A percentile compares a stretch with the other conserved stretches of the same genome.
These are phyloP conservation scores for Claviceps citrina DNA, from an alignment of 2,329 filamentous ascomycete species.

Conservation along the genomic window DNA sequence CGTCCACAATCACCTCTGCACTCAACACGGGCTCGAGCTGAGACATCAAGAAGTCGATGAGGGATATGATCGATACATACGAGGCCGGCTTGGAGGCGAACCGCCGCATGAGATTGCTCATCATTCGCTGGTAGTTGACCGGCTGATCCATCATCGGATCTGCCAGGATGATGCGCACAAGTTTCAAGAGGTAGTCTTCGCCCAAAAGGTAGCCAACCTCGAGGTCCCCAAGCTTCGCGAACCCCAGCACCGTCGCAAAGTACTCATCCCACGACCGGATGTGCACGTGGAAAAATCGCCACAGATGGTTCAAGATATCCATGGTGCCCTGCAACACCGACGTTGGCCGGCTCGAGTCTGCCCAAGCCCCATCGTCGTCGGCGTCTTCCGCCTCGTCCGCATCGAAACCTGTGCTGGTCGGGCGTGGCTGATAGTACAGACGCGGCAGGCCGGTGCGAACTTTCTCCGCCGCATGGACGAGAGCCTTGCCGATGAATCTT, in stretches of 20 bases:
- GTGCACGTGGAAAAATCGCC: slow-evolving; percentile 44
- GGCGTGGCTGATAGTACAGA: slow-evolving; percentile 25
- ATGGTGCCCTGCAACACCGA: slow-evolving; percentile 22
- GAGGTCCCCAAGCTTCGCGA: slow-evolving; percentile 43
- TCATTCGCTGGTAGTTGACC: slow-evolving; percentile 39
- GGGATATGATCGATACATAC: slow-evolving; percentile 36
- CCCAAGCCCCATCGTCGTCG: slow-evolving; percentile 17
- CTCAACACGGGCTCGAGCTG: slow-evolving; percentile 25
- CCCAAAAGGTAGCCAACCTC: slow-evolving; percentile 46
- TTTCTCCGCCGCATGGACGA: slow-evolving; percentile 36
- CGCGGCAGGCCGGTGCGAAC: slow-evolving; percentile 34
- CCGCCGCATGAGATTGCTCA: slow-evolving; percentile 35
- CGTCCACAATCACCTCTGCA: slow-evolving; percentile 22
- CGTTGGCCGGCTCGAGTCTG: background rate
- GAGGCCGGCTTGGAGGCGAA: slow-evolving; percentile 33
- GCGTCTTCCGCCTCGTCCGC: slow-evolving; percentile 14
- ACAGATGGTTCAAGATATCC: slow-evolving; percentile 38
- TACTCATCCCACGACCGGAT: slow-evolving; percentile 61
- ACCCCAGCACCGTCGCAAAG: slow-evolving; percentile 54
- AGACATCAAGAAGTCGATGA: slow-evolving; percentile 31
- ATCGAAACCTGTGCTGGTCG: slow-evolving; percentile 2
- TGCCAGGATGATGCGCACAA: slow-evolving; percentile 45
- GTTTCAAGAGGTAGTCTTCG: slow-evolving; percentile 41
- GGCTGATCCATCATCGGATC: slow-evolving; percentile 37
- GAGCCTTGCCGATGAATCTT: slow-evolving; percentile 30